Evolutionary conservation across 2,329 filamentous ascomycete species (phyloP), one percentile per base, ranked within the genome.

Genomic region (Exophiala alcalophila): DNA sequence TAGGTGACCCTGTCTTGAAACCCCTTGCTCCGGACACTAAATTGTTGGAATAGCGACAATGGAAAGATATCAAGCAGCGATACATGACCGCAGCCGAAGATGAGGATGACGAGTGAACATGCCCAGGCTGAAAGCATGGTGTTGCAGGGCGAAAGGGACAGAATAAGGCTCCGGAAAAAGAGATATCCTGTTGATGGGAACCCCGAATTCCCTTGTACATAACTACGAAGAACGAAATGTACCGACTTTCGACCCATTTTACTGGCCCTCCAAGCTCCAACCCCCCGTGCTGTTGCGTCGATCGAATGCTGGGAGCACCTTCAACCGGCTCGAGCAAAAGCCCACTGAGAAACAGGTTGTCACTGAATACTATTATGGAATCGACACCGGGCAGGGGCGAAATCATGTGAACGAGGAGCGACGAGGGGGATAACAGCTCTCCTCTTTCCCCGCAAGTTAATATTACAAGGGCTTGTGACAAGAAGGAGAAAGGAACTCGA

Each of bases 31-130:
- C 32, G 27, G 26, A 7, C 16, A 25, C 27, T 43, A 33, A 45
- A 39, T 46, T 38, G 27, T 14, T 8, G 15, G 8, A 46, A 59
- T 63, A 97, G 91, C 88, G 91, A 63, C 91, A 96, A 94, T 97
- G 92, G 92, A 96, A 96, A 80, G 92, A 98, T 68, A 96, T 98
- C 75, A 91, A 94, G 73, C 73, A 83, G 68, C 83, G 78, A 70
- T 98, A 95, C 70, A 68, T 94, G 61, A 71, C 86, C 70, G 75
- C 76, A 47, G 78, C 74, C 43, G 82, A 85, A 54, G 81, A 81
- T 55, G 78, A 83, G 53, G 81, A 83, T 47, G 69, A 67, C 28
- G 61, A 66, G 52, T 32, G 28, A 34, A 26, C n/a, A n/a, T n/a
- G n/a, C n/a, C n/a, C n/a, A n/a, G n/a, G n/a, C n/a, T 25, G 24